A percentile compares a stretch with the other conserved stretches of the same genome.
Conservation (phyloP, 192 early-diverging fungal genomes). For the Entomortierella parvispora region DNA sequence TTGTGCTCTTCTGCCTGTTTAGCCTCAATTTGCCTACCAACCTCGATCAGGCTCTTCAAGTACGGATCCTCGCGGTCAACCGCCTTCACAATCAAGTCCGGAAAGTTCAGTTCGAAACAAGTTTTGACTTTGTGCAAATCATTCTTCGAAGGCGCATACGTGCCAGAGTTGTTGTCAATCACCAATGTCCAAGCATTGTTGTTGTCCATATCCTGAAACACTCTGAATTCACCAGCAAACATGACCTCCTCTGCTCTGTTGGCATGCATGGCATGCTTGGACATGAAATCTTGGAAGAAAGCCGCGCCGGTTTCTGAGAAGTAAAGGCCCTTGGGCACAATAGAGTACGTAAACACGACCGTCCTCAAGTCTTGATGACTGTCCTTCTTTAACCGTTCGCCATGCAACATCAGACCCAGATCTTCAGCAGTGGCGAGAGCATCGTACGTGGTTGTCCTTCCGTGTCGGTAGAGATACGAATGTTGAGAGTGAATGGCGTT, state of each 20-base stretch:
- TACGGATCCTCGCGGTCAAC: constrained; percentile 21
- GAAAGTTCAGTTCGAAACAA: constrained; percentile 15
- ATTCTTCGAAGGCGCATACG: constrained; percentile 20
- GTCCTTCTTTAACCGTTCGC: neutral
- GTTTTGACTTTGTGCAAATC: constrained; percentile 15
- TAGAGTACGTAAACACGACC: constrained; percentile 14
- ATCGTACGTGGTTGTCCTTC: constrained; percentile 5
- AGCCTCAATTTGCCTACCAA: constrained; percentile 1
- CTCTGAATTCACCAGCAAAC: constrained; percentile 17
- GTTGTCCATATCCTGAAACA: constrained; percentile 3
- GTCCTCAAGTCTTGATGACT: constrained; percentile 8
- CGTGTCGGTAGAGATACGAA: constrained; percentile 18
- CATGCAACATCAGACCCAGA: constrained; percentile 7
- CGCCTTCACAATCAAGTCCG: constrained; percentile 14
- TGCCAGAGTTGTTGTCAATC: constrained; percentile 31
- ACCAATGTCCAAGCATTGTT: constrained; percentile 11
- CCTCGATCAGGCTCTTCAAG: constrained; percentile 9
- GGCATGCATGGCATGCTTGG: constrained; percentile 31
- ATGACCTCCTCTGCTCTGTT: constrained; percentile 16
- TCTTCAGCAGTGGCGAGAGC: neutral
- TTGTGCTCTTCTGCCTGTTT: neutral
- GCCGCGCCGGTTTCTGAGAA: constrained; percentile 21
- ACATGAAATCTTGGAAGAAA: constrained; percentile 31
- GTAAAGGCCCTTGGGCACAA: constrained; percentile 18
- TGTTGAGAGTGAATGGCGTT: constrained; percentile 24